Base-by-base conservation (phyloP, 1,284 basidiomycete species). In the Leccinum fuscescens region DNA sequence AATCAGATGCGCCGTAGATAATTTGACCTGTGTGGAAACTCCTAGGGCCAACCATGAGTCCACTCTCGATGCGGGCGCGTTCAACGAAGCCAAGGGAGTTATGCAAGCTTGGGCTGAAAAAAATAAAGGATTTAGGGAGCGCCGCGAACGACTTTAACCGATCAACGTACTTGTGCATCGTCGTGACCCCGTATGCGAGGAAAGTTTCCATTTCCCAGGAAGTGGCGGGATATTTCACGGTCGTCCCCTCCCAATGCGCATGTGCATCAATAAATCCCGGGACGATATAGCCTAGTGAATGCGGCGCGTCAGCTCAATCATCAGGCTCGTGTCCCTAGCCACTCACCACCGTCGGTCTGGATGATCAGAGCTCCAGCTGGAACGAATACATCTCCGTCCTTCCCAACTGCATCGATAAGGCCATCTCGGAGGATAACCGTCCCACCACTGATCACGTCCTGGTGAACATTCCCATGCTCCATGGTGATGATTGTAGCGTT, bases 211-310 rank as follows among this genome's bases (percentile, higher is more conserved):
- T 78, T 66, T 90, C 88, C 88, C 88, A 90, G 2, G 88, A 88
- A 54, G 78, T 79, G 3, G 86, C 78, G 0, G 88, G 88, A 65
- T 83, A 82, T 37, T 76, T 75, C 33, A 76, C 78, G 0, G 51
- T 63, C 60, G 81, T 82, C 0, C 85, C 85, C 44, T 73, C 68
- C 89, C 88, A 90, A 64, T 90, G 88, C 6, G 88, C 88, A 64
- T 90, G 88, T 6, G 86, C 84, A 61, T 90, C 88, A 57, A 90
- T 85, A 67, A 88, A 90, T 1, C 88, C 89, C 15, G 88, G 88
- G 3, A 85, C 72, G 17, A 90, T 75, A 60, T 79, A 87, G 8
- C 84, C 88, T 89, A 56, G n/a, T 11, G 53, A 46, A 51, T 57
- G 59, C 49, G 24, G 37, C 44, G 2, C 59, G 33, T 59, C 9